Evolutionary conservation across 805 yeast genomes (phyloP), one percentile per base, ranked within the genome.

Genomic region (Wickerhamiella dianesei): DNA sequence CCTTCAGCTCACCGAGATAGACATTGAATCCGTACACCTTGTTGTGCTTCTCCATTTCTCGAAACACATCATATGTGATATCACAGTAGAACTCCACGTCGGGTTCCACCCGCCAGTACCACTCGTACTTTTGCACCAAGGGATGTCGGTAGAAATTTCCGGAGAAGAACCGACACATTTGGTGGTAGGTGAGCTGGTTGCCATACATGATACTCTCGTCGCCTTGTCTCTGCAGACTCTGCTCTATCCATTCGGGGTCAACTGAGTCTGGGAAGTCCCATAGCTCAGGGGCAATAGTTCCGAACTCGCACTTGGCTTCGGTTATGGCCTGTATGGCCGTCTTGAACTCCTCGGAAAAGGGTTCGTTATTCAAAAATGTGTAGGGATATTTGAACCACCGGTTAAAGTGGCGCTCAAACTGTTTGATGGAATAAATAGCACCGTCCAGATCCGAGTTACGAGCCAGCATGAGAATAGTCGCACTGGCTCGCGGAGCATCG

Each of bases 41-140:
- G 42, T 75, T 74, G 49, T 59, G 58, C 45, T 68, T 69, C 44
- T 74, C 74, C 96, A 88, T 85, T 56, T 83, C 86, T 13, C 71
- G 53, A 59, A 88, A 88, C 16, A 96, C 96, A 64, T 88, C 97
- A 64, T 88, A 88, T 0, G 95, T 82, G 48, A 88, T 63, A 61
- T 88, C 96, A 64, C 97, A 88, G 60, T 72, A 86, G 60, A 83
- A 88, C 53, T 83, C 80, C 39, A 88, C 92, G 53, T 82, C 82
- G 2, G 96, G 96, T 63, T 88, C 96, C 14, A 89, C 86, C 46
- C 97, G 71, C 96, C 96, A 89, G 64, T 88, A 89, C 94, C 95
- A 88, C 51, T 87, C 86, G 45, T 76, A 71, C 49, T 76, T 71
- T 44, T 62, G 62, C 39, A 88, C 80, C 52, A 83, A 58, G 8